A percentile compares a stretch with the other conserved stretches of the same genome.
Conservation (phyloP, 371 early-diverging fungal genomes). For the Massospora cicadina region DNA sequence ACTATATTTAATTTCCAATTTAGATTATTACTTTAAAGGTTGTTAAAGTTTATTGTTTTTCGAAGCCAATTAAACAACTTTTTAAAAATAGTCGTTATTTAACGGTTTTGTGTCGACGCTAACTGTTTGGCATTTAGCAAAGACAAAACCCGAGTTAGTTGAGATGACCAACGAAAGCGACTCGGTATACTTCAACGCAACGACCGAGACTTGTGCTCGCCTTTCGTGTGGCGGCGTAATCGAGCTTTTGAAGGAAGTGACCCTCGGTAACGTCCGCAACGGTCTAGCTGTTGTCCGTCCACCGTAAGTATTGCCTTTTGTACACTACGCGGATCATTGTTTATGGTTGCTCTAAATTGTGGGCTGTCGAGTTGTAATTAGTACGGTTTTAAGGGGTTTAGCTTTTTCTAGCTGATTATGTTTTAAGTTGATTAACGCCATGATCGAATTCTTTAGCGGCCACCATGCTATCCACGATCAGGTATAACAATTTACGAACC, state of each 20-base stretch:
- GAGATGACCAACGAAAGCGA: constrained; percentile 26
- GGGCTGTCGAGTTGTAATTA: too few species aligned
- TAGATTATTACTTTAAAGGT: too few species aligned
- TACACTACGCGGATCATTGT: neutral
- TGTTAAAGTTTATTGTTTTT: neutral
- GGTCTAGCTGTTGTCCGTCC: constrained; percentile 76
- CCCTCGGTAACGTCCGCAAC: constrained; percentile 35
- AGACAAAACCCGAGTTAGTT: constrained; percentile 16
- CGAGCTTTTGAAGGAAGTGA: constrained; percentile 47
- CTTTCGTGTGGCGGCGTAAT: constrained; percentile 60
- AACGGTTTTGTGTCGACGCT: too few species aligned
- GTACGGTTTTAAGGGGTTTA: too few species aligned
- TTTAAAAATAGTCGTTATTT: too few species aligned
- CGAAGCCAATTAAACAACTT: too few species aligned
- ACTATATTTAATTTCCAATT: too few species aligned
- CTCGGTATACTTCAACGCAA: constrained; percentile 49
- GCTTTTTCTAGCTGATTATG: too few species aligned
- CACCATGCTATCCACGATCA: constrained; percentile 69
- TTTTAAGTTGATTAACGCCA: neutral
- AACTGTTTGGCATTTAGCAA: constrained; percentile 13
- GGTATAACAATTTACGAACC: too few species aligned
- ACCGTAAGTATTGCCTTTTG: constrained; percentile 20
- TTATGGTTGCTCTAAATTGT: too few species aligned
- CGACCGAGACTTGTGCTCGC: constrained; percentile 36
- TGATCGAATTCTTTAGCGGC: constrained; percentile 23